Evolutionary conservation across 352 stramenopile genomes (phyloP).

Genomic region (Pythium utonaiense): DNA sequence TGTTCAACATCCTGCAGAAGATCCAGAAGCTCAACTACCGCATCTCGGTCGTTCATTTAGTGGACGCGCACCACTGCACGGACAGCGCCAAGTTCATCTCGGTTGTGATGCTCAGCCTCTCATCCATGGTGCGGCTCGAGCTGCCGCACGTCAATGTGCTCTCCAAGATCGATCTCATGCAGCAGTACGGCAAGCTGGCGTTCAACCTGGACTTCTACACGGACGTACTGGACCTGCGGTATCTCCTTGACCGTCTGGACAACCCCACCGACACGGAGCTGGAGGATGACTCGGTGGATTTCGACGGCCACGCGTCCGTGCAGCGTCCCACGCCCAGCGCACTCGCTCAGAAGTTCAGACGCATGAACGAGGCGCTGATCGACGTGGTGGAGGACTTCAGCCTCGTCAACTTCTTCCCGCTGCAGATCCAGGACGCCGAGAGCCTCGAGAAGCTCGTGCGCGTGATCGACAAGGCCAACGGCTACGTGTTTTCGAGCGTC

Average conservation of each 20-base stretch:
- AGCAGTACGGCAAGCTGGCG: conserved; percentile 87
- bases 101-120: conserved; percentile 94
- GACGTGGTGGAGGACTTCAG: conserved; percentile 88
- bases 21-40: conserved; percentile 87
- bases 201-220: conserved; percentile 90
- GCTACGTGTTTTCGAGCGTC: conserved; percentile 75
- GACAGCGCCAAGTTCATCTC: conserved; percentile 98
- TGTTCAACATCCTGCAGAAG: conserved; percentile 94
- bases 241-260: conserved; percentile 76
- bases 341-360: conserved; percentile 55
- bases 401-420: conserved; percentile 74
- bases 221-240: conserved; percentile 80
- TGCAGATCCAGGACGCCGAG: conserved; percentile 77
- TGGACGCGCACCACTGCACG: conserved; percentile 93
- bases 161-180: conserved; percentile 98
- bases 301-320: conserved; percentile 25
- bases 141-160: conserved; percentile 98
- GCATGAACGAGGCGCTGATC: conserved; percentile 82
- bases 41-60: conserved; percentile 92
- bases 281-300: conserved; percentile 35
- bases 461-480: conserved; percentile 81
- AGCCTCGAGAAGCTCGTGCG: conserved; percentile 64
- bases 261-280: conserved; percentile 27
- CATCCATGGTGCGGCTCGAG: conserved; percentile 97
- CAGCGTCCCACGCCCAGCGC: conserved; percentile 29